Conservation (phyloP, 495 filamentous ascomycete genomes). For the Xylaria nigripes region DNA sequence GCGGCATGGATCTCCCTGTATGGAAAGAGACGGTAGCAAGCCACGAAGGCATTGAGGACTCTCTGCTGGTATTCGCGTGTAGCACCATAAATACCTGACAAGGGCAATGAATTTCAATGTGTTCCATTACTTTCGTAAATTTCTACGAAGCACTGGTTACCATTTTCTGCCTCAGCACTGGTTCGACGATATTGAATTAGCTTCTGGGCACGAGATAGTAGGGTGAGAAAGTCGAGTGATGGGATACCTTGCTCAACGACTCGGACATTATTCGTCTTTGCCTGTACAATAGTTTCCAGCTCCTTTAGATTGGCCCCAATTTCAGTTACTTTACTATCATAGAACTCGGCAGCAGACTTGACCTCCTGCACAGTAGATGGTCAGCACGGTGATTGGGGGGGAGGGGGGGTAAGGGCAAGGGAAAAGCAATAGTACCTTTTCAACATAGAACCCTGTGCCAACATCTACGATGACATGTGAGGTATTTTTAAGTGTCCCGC, state of each 20-base stretch:
- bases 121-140: not conserved
- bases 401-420: not conserved
- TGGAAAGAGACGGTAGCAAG: not conserved
- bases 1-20: not conserved
- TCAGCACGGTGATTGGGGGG: not conserved
- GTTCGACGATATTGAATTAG: not conserved
- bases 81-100: not conserved
- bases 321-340: slow-evolving; percentile 74
- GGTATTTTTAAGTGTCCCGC: slow-evolving; percentile 66
- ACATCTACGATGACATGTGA: slow-evolving; percentile 88
- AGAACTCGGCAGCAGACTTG: slow-evolving; percentile 73
- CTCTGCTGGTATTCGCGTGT: not conserved
- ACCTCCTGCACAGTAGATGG: slow-evolving; percentile 40
- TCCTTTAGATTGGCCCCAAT: slow-evolving; percentile 71
- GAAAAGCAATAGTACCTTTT: slow-evolving; percentile 54
- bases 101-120: not conserved
- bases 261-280: slow-evolving; percentile 74
- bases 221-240: not conserved
- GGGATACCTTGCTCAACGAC: slow-evolving; percentile 75
- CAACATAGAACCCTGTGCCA: slow-evolving; percentile 92
- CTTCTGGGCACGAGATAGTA: not conserved
- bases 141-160: slow-evolving; percentile 19
- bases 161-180: slow-evolving; percentile 55
- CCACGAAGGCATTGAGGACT: not conserved
- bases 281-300: slow-evolving; percentile 76